Base-by-base conservation (phyloP, 2,329 filamentous ascomycete species). In the Leptodontidium sp. region DNA sequence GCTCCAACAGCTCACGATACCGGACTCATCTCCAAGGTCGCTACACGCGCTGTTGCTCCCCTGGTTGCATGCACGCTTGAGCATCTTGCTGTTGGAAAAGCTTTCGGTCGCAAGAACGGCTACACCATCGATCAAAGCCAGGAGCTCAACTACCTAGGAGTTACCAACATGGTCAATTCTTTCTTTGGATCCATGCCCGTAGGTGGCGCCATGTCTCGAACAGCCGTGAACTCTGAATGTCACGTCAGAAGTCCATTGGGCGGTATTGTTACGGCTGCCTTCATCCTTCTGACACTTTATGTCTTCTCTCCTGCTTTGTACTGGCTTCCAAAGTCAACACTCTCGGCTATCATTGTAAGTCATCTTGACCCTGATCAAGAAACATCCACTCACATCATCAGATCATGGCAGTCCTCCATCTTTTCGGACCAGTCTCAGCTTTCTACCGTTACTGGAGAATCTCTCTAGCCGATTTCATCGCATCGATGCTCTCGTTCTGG, bases 151-250 rank as follows among this genome's bases (percentile, higher is more conserved):
- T 91, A 88, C 72, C 84, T 90, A 2, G 89, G 88, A 11, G 78
- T 87, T 17, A 84, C 85, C 50, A 90, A 91, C 77, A 84, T 90
- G 68, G 83, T 88, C 79, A 90, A 90, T 78, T 86, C 85, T 58
- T 87, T 90, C 78, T 90, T 91, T 77, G 86, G 87, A 26, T 82
- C 85, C 11, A 89, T 91, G 86, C 83, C 87, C 0, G 83, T 90
- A 14, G 87, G 88, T 14, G 89, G 88, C 29, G 88, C 88, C 71
- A 90, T 91, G 86, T 90, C 88, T 0, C 83, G 89, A 11, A 91
- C 89, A 0, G 88, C 89, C 9, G 88, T 91, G 75, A 91, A 91
- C 80, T 90, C 87, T 0, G 84, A 87, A 38, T 89, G 87, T 61
- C 85, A 86, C 43, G 89, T 91, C 74, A 85, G 84, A 70, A 88